Percentiles rank a stretch among this genome's conserved stretches.
These are phyloP conservation scores for Globisporangium solare DNA, from an alignment of 352 stramenopile genomes.

Conservation along the genomic window DNA sequence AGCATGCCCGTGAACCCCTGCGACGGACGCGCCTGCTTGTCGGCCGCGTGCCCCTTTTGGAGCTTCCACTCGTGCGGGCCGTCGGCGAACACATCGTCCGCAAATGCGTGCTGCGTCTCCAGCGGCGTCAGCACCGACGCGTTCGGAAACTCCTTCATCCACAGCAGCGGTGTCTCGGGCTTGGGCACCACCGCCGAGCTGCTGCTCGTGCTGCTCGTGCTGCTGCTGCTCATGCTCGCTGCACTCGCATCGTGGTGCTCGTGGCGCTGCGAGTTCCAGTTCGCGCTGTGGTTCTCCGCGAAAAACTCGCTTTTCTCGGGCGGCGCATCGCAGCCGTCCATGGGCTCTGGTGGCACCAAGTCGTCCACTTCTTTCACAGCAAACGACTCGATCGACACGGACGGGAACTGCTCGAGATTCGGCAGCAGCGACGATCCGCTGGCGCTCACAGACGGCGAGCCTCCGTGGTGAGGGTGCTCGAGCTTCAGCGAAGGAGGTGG, in stretches of 20 bases:
- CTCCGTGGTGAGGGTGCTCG: too few relatives aligned
- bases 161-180: conserved; percentile 8
- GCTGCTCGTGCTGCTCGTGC: too few relatives aligned
- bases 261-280: neutral
- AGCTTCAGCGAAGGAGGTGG: neutral
- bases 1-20: neutral
- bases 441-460: neutral
- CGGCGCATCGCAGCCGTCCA: conserved; percentile 9
- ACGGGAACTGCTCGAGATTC: conserved; percentile 11
- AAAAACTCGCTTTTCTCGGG: conserved; percentile 6
- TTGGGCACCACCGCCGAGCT: neutral
- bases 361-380: conserved; percentile 12
- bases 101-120: conserved; percentile 16
- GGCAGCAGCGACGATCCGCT: neutral
- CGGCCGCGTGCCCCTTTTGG: neutral
- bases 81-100: conserved; percentile 20
- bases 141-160: conserved; percentile 15
- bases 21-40: conserved; percentile 6
- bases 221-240: too few relatives aligned
- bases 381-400: conserved; percentile 9
- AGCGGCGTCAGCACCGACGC: neutral
- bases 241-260: too few relatives aligned
- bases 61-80: conserved; percentile 29
- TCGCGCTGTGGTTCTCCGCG: neutral
- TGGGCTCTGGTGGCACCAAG: conserved; percentile 4